phyloP scores from a whole-genome alignment of 2,329 filamentous ascomycete species.

The Dissoconium aciculare region DNA sequence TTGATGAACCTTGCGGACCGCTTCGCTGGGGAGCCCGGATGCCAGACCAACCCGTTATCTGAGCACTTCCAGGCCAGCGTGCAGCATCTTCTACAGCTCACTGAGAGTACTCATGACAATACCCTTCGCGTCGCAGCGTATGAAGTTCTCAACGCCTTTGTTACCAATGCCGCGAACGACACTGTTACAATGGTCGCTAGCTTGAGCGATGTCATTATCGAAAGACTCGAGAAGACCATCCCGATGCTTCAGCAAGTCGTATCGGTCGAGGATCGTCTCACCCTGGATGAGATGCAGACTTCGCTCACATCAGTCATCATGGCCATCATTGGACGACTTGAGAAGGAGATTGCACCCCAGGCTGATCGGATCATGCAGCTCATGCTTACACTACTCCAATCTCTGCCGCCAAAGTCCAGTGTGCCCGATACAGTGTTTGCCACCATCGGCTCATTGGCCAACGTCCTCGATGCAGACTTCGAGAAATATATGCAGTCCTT shows the following conservation, averaged over 20 bases:
- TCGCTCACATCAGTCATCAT: slow-evolving; percentile 84
- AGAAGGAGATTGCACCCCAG: slow-evolving; percentile 78
- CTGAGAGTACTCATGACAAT: slow-evolving; percentile 73
- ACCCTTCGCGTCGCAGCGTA: slow-evolving; percentile 89
- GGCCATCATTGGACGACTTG: slow-evolving; percentile 78
- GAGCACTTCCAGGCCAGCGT: slow-evolving; percentile 89
- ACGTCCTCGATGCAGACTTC: slow-evolving; percentile 83
- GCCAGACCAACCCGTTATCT: slow-evolving; percentile 66
- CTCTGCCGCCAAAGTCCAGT: slow-evolving; percentile 69
- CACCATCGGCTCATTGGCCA: slow-evolving; percentile 80
- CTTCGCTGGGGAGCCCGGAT: slow-evolving; percentile 75
- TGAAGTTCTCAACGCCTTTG: slow-evolving; percentile 89
- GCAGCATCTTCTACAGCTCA: slow-evolving; percentile 68
- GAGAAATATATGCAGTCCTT: slow-evolving; percentile 97
- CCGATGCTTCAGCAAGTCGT: slow-evolving; percentile 85
- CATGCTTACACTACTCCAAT: slow-evolving; percentile 64
- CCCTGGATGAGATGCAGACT: slow-evolving; percentile 93
- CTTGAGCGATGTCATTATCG: slow-evolving; percentile 75
- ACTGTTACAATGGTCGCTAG: slow-evolving; percentile 66
- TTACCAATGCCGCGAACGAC: slow-evolving; percentile 77
- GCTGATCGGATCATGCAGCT: slow-evolving; percentile 89
- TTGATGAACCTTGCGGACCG: slow-evolving; percentile 96
- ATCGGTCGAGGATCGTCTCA: slow-evolving; percentile 91
- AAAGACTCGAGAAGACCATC: slow-evolving; percentile 80
- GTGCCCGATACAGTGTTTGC: slow-evolving; percentile 92